A percentile compares a stretch with the other conserved stretches of the same genome.
These are phyloP conservation scores for Erodium moschatum DNA, from an alignment of 441 rosid species.

Conservation along the genomic window DNA sequence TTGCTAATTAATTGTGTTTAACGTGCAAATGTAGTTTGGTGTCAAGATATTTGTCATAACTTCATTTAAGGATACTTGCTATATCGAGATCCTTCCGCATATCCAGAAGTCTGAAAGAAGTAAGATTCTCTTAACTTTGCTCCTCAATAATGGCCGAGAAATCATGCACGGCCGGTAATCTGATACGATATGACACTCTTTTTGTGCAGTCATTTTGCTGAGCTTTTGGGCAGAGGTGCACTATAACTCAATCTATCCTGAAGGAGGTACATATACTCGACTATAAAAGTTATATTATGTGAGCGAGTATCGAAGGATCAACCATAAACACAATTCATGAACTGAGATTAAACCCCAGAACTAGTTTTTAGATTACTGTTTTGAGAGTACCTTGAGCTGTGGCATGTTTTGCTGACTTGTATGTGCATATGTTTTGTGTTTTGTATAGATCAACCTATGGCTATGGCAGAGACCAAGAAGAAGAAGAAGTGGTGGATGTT, in stretches of 20 bases:
- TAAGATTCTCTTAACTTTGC: constrained; percentile 16
- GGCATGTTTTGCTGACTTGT: neutral
- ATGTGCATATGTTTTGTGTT: neutral
- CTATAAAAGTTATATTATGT: neutral
- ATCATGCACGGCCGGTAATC: neutral
- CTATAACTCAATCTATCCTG: constrained; percentile 84
- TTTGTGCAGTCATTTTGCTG: constrained; percentile 62
- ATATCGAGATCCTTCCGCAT: constrained; percentile 56
- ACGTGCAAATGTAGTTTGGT: constrained; percentile 23
- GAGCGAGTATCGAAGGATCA: no score
- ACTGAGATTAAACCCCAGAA: neutral
- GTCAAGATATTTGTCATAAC: constrained; percentile 62
- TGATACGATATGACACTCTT: neutral
- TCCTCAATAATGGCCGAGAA: no score
- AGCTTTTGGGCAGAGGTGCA: constrained; percentile 99
- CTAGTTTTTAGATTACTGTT: neutral
- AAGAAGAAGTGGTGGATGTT: constrained; percentile 41
- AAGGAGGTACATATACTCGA: constrained; percentile 49
- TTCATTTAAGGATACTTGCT: constrained; percentile 70
- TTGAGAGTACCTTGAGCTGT: neutral
- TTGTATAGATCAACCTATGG: constrained; percentile 25
- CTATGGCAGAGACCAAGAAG: constrained; percentile 21
- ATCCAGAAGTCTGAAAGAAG: constrained; percentile 47
- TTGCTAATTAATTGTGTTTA: neutral
- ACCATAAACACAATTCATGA: no score